Evolutionary conservation across 176 grass and related monocot species (phyloP), one percentile per base, ranked within the genome.

Genomic region (Carex pumila): DNA sequence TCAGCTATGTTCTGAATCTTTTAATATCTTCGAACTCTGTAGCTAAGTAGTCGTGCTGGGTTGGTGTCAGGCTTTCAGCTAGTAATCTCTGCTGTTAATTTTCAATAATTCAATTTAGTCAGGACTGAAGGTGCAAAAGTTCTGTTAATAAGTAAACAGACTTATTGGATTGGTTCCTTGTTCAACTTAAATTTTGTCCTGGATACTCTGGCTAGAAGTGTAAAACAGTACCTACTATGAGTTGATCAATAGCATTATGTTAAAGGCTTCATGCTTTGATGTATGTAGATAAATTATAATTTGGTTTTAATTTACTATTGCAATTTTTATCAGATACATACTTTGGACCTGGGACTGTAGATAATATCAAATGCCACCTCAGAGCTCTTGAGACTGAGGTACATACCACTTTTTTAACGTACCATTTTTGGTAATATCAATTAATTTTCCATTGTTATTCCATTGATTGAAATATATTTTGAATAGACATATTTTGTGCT

Each of bases 311-410:
- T 25, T 66, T 49, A 53, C 45, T 6, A 65, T 67, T 31, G 12
- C 21, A 17, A 54, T 82, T 59, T 29, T 81, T 81, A 59, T 79
- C 88, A 98, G 95, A 90, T 88, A 89, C 86, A 37, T 93, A 90
- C 75, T 98, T 98, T 75, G 92, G 95, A 80, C 88, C 84, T 83
- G 95, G 95, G 80, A 98, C 95, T 84, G 95, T 98, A 80, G 95
- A 93, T 32, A 98, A 98, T 88, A 71, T 98, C 62, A 93, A 90
- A 81, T 94, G 91, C 69, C 89, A 93, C 65, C 77, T 98, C 63
- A 94, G 81, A 64, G 89, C 88, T 85, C 88, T 85, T 1, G 89
- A 94, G n/a, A 90, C 93, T 80, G 89, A 98, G 95, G 92, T 94
- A 83, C 67, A 69, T 3, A 21, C 55, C 80, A 31, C 18, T 83